A percentile compares a stretch with the other conserved stretches of the same genome.
These are phyloP conservation scores for Tylopilus vinaceipallidus DNA, from an alignment of 768 basidiomycete species.

Conservation along the genomic window DNA sequence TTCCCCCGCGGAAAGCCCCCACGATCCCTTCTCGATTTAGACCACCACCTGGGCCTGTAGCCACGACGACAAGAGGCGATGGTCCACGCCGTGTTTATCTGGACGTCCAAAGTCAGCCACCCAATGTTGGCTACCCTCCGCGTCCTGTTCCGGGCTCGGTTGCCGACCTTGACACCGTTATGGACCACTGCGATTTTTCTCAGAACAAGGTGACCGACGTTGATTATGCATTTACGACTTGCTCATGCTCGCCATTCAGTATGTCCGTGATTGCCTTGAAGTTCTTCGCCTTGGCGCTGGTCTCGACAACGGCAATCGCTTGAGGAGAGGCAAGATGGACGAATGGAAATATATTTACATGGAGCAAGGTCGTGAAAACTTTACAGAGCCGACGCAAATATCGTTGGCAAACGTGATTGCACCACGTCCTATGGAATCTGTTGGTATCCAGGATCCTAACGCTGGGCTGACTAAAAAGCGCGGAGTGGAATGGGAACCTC, in stretches of 20 bases:
- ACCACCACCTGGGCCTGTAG: conserved; percentile 44
- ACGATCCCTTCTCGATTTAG: conserved; percentile 49
- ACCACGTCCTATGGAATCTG: conserved; percentile 29
- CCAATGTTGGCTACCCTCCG: conserved; percentile 78
- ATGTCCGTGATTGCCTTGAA: conserved; percentile 97
- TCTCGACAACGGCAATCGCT: conserved; percentile 75
- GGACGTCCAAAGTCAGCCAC: conserved; percentile 59
- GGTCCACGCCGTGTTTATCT: conserved; percentile 81
- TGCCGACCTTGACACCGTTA: conserved; percentile 83
- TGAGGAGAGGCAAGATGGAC: conserved; percentile 73
- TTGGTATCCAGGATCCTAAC: conserved; percentile 44
- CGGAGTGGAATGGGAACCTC: conserved; percentile 59
- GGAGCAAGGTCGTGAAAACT: conserved; percentile 51
- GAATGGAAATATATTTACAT: conserved; percentile 88
- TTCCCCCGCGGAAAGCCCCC: conserved; percentile 54
- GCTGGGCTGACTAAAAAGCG: conserved; percentile 56
- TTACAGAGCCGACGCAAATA: conserved; percentile 34
- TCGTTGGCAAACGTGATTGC: conserved; percentile 32
- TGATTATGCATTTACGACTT: background rate
- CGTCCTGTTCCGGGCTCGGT: conserved; percentile 83
- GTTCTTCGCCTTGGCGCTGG: conserved; percentile 88
- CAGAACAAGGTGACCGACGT: conserved; percentile 56
- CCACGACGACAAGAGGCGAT: conserved; percentile 61
- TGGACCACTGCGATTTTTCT: conserved; percentile 92
- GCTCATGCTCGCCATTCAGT: conserved; percentile 44